Evolutionary conservation across 2,329 filamentous ascomycete genomes (phyloP).

Genomic region (Colletotrichum brevisporum): DNA sequence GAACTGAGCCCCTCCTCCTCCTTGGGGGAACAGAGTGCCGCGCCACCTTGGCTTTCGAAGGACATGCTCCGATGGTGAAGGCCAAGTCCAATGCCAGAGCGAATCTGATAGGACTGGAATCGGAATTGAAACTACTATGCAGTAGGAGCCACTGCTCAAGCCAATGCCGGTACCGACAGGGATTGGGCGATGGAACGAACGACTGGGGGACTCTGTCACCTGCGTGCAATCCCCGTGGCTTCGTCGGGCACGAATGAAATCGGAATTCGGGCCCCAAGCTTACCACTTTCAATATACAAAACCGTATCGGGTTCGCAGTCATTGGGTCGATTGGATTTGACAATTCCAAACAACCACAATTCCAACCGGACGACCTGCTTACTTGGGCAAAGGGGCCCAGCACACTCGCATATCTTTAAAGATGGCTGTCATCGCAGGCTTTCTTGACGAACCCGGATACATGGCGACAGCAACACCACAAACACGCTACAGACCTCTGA

Average conservation of each 20-base stretch:
- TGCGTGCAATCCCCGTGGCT: neutral
- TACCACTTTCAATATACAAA: constrained; percentile 20
- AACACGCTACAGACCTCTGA: neutral
- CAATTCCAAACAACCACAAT: constrained; percentile 23
- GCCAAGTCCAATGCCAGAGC: neutral
- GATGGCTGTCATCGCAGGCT: constrained; percentile 8
- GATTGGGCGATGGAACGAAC: neutral
- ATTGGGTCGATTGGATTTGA: constrained; percentile 18
- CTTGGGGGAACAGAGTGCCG: neutral
- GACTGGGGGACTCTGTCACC: neutral
- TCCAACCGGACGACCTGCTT: neutral
- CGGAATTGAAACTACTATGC: neutral
- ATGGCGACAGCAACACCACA: neutral
- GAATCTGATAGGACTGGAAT: neutral
- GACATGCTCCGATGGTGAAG: neutral
- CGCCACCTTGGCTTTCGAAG: neutral
- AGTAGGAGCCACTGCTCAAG: neutral
- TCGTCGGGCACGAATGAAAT: constrained; percentile 22
- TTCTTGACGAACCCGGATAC: neutral
- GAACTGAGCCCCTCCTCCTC: neutral
- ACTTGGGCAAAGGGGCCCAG: neutral
- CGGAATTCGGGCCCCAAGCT: constrained; percentile 8
- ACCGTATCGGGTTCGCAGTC: constrained; percentile 12
- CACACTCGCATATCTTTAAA: constrained; percentile 14
- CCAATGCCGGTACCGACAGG: neutral